phyloP scores from a whole-genome alignment of 768 basidiomycete genomes.

The Lentinula sp. region DNA sequence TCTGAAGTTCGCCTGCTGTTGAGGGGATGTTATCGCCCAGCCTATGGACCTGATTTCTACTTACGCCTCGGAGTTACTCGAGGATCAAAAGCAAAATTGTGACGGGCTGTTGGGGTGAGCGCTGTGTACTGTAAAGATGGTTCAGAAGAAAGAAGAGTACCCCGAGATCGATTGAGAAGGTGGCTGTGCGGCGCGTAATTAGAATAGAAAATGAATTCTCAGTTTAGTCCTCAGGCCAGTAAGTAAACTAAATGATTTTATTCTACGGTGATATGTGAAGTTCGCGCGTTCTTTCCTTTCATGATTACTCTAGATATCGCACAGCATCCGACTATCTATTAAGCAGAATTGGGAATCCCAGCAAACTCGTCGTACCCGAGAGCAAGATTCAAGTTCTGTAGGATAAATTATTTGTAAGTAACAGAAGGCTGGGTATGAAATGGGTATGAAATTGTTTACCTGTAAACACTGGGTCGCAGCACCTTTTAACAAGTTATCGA shows the following conservation, averaged over 20 bases:
- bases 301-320: not conserved
- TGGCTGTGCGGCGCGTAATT: not conserved
- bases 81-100: not conserved
- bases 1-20: not conserved
- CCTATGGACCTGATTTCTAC: not conserved
- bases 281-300: not conserved
- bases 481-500: constrained; percentile 96
- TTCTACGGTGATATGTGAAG: not conserved
- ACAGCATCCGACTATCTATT: not conserved
- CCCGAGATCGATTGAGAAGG: not conserved
- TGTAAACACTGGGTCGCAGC: constrained; percentile 99
- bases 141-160: not conserved
- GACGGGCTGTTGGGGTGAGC: not conserved
- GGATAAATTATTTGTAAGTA: not conserved
- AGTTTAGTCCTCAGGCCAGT: not conserved
- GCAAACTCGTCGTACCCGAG: constrained; percentile 75
- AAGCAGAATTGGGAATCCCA: constrained; percentile 38
- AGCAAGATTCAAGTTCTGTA: constrained; percentile 74
- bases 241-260: not conserved
- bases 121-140: not conserved
- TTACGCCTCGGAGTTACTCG: not conserved
- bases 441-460: constrained; percentile 36
- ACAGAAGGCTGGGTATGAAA: not conserved
- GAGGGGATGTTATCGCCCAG: not conserved
- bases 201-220: too few relatives aligned